Base-by-base conservation (phyloP, 495 filamentous ascomycete genomes). In the Patellaria atrata region DNA sequence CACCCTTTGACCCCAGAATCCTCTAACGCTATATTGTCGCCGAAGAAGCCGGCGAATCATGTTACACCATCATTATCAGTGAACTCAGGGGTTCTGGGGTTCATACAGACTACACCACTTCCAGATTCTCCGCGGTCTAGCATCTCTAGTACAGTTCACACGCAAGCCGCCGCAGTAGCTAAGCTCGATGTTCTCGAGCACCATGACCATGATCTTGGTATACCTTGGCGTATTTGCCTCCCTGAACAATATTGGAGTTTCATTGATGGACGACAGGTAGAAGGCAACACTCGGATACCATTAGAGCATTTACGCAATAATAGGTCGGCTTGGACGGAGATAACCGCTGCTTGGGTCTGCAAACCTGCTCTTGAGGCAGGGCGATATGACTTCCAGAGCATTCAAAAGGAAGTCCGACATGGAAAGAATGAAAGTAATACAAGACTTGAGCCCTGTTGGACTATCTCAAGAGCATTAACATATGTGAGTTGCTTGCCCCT, bases 261-360 rank as follows among this genome's bases (percentile, higher is more conserved):
- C 14, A 37, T 45, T 11, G 46, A 50, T 27, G 32, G 42, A 21
- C 45, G 33, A 16, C 30, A 45, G 4, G 27, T 14, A 12, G 12
- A 34, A 4, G 11, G 34, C 17, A 45, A 50, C 27, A 39, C 42
- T 7, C 27, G 36, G 5, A 3, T 10, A 3, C 26, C 33, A 6
- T 5, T 38, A 1, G 35, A 34, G 3, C 22, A 15, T 14, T 22
- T 35, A 5, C 37, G 33, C 14, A 20, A 28, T 0, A 43, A 50
- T 31, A 33, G 46, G 25, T 35, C 37, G 5, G 27, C 23, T 15
- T 43, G 29, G 33, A 50, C 46, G 8, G 42, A 50, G 25, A 40
- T 50, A n/a, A 20, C 37, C 1, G 33, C 38, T 8, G 38, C 46
- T 0, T 50, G 46, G 46, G 42, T 50, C 11, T 41, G 35, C 20